Evolutionary conservation across 1,284 basidiomycete genomes (phyloP), one percentile per base, ranked within the genome.

Genomic region (Stygiomarasmius scandens): DNA sequence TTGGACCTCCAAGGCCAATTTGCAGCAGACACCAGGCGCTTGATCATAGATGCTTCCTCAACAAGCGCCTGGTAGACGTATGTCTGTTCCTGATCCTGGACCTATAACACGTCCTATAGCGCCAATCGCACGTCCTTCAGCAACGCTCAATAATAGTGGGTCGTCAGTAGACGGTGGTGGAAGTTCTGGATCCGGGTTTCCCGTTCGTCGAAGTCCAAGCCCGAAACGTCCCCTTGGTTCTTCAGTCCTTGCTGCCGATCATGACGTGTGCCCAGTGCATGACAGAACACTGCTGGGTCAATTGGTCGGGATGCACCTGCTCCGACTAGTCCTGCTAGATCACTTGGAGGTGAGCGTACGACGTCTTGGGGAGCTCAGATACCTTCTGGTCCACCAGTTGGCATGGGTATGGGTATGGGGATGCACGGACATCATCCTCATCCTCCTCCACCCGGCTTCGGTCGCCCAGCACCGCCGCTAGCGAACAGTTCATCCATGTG

Each of bases 191-290:
- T 85, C 85, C 16, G 82, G 82, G 4, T 89, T 87, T 29, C 87
- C 88, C 3, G 89, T 86, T 66, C 87, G 55, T 24, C 52, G 55
- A 16, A 54, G 38, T 20, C 55, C 58, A 14, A 57, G 51, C 19
- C 55, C 89, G 2, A 90, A 90, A 66, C 83, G 84, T 46, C 74
- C 85, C n/a, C 73, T 89, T 9, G 89, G 90, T 14, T 90, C 88
- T n/a, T 86, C 85, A 9, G 89, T 89, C 14, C 77, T 92, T 41
- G 82, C 84, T 2, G 82, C 87, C 6, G 89, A 90, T 56, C 89
- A 90, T 61, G 90, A 92, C 67, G 90, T 14, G 77, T 78, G 12
- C 73, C 76, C 10, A 74, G 75, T 19, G 74, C 83, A 43, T 71
- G 84, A 41, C 69, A 75, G 19, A 71, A 72, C 16, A 60, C 61